These are phyloP conservation scores for Debaryomyces castellii DNA, from an alignment of 805 yeast species.

Conservation along the genomic window DNA sequence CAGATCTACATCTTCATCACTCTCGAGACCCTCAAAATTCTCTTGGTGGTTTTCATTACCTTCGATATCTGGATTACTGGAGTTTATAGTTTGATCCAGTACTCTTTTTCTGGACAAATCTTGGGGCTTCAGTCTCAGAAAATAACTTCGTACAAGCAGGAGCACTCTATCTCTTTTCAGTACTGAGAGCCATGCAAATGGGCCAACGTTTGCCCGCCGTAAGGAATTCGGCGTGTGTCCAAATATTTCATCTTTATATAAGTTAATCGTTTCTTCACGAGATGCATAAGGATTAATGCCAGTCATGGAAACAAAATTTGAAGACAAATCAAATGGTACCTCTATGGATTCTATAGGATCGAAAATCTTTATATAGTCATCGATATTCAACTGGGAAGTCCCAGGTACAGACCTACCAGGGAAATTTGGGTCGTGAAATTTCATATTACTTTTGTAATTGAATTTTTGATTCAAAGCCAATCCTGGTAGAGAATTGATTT, in stretches of 20 bases:
- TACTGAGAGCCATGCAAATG: constrained; percentile 24
- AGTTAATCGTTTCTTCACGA: constrained; percentile 8
- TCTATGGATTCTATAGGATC: neutral
- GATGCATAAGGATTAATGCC: constrained; percentile 11
- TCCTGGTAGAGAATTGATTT: neutral
- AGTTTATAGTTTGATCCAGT: too few species aligned
- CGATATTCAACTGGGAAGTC: neutral
- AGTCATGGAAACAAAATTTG: neutral
- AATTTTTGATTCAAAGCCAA: neutral
- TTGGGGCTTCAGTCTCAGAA: neutral
- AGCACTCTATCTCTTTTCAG: constrained; percentile 20
- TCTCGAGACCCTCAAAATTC: constrained; percentile 14
- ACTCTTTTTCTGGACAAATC: neutral
- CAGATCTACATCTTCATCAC: constrained; percentile 17
- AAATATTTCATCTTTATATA: constrained; percentile 11
- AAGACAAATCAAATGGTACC: neutral
- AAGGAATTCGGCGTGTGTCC: constrained; percentile 14
- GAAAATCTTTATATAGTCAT: neutral
- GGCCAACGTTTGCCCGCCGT: constrained; percentile 22
- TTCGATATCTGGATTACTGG: too few species aligned
- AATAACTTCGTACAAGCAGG: constrained; percentile 2
- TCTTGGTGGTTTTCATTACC: neutral
- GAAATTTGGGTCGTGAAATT: neutral
- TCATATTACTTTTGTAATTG: neutral
- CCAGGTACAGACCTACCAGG: neutral